Evolutionary conservation across 176 grass and related monocot genomes (phyloP).

Genomic region (Urochloa ruziziensis): DNA sequence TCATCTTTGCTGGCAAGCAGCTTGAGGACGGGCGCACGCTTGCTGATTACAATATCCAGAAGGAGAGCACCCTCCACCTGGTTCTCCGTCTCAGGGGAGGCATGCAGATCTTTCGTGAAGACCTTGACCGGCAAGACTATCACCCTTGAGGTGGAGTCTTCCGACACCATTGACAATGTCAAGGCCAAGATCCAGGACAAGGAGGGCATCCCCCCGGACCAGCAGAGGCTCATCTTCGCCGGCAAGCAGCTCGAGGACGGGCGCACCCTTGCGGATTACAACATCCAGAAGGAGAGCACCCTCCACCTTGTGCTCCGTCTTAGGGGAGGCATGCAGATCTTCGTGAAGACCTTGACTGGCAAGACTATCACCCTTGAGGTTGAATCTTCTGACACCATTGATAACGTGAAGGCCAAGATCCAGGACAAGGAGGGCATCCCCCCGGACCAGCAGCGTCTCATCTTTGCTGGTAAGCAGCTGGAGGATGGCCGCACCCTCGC

Average conservation of each 20-base stretch:
- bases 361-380: too few relatives aligned
- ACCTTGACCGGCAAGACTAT: constrained; percentile 66
- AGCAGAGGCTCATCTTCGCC: constrained; percentile 54
- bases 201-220: constrained; percentile 67
- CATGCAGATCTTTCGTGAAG: constrained; percentile 77
- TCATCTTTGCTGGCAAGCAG: too few relatives aligned
- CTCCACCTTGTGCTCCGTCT: too few relatives aligned
- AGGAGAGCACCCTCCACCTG: constrained; percentile 48
- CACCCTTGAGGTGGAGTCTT: constrained; percentile 53
- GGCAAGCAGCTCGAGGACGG: constrained; percentile 77
- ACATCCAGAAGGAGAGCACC: too few relatives aligned
- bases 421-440: constrained; percentile 70
- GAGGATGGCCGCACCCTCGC: constrained; percentile 64
- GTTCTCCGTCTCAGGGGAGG: constrained; percentile 27
- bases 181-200: constrained; percentile 78
- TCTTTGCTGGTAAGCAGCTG: constrained; percentile 61
- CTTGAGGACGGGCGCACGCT: constrained; percentile 51
- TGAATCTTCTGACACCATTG: too few relatives aligned
- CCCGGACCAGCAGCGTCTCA: constrained; percentile 58
- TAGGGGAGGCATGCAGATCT: too few relatives aligned
- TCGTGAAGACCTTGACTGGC: too few relatives aligned
- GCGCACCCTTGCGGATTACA: constrained; percentile 54
- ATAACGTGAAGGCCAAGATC: too few relatives aligned
- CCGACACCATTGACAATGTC: constrained; percentile 55
- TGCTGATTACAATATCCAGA: constrained; percentile 54